phyloP scores from a whole-genome alignment of 106 monocot genomes.

The Apostasia ramifera region DNA sequence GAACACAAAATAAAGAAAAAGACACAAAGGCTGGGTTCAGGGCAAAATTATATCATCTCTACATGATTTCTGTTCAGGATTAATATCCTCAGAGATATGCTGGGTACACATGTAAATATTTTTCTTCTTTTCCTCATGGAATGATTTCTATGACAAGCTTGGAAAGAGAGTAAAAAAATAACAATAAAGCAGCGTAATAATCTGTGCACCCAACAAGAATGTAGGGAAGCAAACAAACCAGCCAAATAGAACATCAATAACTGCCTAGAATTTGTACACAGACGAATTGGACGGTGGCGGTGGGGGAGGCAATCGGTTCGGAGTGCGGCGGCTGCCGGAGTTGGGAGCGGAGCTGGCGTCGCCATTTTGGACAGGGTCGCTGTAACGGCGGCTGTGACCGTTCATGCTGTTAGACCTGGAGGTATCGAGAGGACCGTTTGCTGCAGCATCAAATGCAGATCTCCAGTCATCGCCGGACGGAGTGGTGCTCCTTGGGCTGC shows the following conservation, averaged over 20 bases:
- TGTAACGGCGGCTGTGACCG: slow-evolving; percentile 43
- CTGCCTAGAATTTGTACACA: slow-evolving; percentile 32
- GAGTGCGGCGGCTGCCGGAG: slow-evolving; percentile 76
- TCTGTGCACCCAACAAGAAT: slow-evolving; percentile 16
- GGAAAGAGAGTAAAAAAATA: neutral
- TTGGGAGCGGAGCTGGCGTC: slow-evolving; percentile 44
- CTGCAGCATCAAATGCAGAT: slow-evolving; percentile 75
- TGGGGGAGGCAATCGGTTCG: slow-evolving; percentile 80
- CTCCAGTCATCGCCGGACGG: slow-evolving; percentile 69
- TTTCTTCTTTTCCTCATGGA: too few species aligned
- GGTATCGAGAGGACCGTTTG: slow-evolving; percentile 43
- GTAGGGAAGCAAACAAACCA: neutral
- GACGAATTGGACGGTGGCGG: slow-evolving; percentile 43
- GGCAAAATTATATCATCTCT: too few species aligned
- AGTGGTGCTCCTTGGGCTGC: slow-evolving; percentile 36
- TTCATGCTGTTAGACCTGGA: slow-evolving; percentile 47
- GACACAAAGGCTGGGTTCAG: too few species aligned
- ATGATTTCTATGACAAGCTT: neutral
- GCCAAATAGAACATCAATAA: neutral
- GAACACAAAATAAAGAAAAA: too few species aligned
- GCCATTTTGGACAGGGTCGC: slow-evolving; percentile 57
- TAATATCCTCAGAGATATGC: too few species aligned
- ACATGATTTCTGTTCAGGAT: too few species aligned
- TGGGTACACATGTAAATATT: too few species aligned
- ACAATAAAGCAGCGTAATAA: neutral